Base-by-base conservation (phyloP, 208 protist genomes). In the Leishmania martiniquensis region DNA sequence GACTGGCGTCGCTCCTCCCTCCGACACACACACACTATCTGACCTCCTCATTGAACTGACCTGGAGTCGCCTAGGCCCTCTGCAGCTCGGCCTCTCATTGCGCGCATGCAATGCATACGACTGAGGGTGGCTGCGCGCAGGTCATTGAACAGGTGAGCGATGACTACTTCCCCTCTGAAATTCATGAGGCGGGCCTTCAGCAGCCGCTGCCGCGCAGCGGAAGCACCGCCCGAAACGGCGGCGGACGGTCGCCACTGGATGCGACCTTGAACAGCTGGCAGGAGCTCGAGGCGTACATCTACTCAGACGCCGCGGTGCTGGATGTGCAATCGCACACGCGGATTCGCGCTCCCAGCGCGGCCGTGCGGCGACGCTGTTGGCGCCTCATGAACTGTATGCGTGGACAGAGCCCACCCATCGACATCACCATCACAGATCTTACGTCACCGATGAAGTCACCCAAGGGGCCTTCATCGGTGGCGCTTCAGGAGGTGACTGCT, bases 81-180 rank as follows among this genome's bases (percentile, higher is more conserved):
- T 25, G 44, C 20, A 45, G 7, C 22, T 51, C 20, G 10, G 37
- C 29, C 42, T 67, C 3, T 34, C 39, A 34, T 20, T n/a, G 44
- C 65, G 15, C 65, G 29, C 10, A 15, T 37, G 29, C 68, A 57
- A 72, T 72, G 68, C 45, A 72, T 45, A 32, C 49, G 3, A 45
- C 25, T 12, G 47, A 10, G 10, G 47, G 45, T 29, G 55, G 25
- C 6, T 13, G 15, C 39, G 20, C 17, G 5, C 32, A 29, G 10
- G 44, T 39, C 4, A 25, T 55, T 17, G 45, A 68, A 42, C 37
- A 57, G 2, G 73, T 77, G 4, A 54, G 44, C 5, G 62, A 77
- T n/a, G 47, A 77, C 73, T 77, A 70, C 60, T 77, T 77, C 47
- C 73, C 73, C 20, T 66, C 60, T 37, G 60, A 70, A 15, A 25